Conservation (phyloP, 345 rosid species). For the Kandelia obovata region DNA sequence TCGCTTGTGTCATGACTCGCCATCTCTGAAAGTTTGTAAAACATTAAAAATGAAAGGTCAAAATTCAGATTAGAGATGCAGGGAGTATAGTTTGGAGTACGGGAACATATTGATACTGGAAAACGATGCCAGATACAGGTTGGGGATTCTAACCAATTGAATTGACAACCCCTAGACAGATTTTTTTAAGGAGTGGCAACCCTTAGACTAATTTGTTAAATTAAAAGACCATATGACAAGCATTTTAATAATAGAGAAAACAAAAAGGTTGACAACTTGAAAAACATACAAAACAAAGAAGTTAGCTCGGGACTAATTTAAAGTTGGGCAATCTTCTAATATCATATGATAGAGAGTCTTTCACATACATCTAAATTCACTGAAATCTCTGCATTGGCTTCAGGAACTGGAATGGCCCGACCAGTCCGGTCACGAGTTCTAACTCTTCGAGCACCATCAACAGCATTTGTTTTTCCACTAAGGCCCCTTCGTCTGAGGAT, state of each 20-base stretch:
- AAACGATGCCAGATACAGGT: slow-evolving; percentile 1
- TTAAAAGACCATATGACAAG: background rate
- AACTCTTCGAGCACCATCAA: slow-evolving; percentile 46
- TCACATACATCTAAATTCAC: slow-evolving; percentile 22
- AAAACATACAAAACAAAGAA: no score
- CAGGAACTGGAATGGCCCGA: slow-evolving; percentile 62
- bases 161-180: background rate
- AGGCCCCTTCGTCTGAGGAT: slow-evolving; percentile 52
- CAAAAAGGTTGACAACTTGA: background rate
- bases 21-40: slow-evolving; percentile 20
- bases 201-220: background rate
- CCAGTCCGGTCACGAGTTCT: slow-evolving; percentile 29
- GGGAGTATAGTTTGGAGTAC: background rate
- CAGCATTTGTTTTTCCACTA: slow-evolving; percentile 45
- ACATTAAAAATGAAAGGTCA: background rate
- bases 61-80: background rate
- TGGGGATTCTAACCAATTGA: background rate
- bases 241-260: background rate
- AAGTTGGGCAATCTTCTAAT: background rate
- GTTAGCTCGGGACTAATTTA: background rate
- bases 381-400: slow-evolving; percentile 71
- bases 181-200: no score
- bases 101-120: background rate
- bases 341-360: background rate
- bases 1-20: slow-evolving; percentile 39